Conservation (phyloP, 371 early-diverging fungal genomes). For the Encephalitozoon intestinalis region DNA sequence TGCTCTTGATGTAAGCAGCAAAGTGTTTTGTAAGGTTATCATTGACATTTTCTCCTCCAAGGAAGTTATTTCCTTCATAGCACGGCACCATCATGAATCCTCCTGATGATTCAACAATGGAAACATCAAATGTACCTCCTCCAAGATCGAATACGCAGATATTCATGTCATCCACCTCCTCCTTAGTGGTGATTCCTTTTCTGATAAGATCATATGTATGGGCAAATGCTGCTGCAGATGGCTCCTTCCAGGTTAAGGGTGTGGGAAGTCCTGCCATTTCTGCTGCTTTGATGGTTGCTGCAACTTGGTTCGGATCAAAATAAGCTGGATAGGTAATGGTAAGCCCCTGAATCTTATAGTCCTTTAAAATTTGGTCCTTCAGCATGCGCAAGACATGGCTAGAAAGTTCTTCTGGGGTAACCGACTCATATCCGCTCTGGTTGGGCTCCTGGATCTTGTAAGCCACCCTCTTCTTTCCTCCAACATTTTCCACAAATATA, state of each 20-base stretch:
- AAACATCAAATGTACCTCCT: constrained; percentile 63
- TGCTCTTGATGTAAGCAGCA: constrained; percentile 41
- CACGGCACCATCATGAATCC: constrained; percentile 54
- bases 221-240: constrained; percentile 92
- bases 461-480: constrained; percentile 32
- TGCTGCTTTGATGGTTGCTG: constrained; percentile 59
- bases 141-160: constrained; percentile 62
- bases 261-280: constrained; percentile 52
- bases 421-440: constrained; percentile 73
- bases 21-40: constrained; percentile 57
- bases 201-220: constrained; percentile 67
- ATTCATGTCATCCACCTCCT: constrained; percentile 65
- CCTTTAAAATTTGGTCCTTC: constrained; percentile 67
- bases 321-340: constrained; percentile 62
- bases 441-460: constrained; percentile 66
- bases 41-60: constrained; percentile 62
- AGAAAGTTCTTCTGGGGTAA: constrained; percentile 84
- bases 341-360: constrained; percentile 39
- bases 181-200: constrained; percentile 67
- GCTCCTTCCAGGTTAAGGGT: constrained; percentile 64
- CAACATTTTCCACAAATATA: constrained; percentile 17
- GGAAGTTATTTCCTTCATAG: constrained; percentile 61
- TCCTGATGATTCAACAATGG: constrained; percentile 55
- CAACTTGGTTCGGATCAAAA: constrained; percentile 61
- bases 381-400: constrained; percentile 86